phyloP scores from a whole-genome alignment of 1,284 basidiomycete species.

The Moesziomyces sp. region DNA sequence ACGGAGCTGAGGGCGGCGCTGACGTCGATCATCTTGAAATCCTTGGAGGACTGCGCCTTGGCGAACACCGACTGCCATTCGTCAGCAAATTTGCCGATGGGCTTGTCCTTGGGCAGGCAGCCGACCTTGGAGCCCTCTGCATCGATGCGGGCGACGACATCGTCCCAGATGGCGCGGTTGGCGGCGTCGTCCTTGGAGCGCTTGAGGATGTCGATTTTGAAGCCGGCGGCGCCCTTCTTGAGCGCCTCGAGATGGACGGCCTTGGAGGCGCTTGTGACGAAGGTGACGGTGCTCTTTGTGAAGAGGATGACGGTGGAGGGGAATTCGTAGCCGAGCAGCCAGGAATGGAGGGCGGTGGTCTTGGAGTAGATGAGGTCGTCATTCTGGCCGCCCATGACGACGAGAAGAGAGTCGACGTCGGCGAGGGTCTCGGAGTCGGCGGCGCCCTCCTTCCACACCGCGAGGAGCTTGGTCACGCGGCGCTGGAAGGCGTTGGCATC shows the following conservation, averaged over 20 bases:
- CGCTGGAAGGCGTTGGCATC: slow-evolving; percentile 51
- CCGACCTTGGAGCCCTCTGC: slow-evolving; percentile 44
- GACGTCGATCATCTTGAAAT: slow-evolving; percentile 81
- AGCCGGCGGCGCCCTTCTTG: slow-evolving; percentile 36
- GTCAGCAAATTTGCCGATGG: slow-evolving; percentile 80
- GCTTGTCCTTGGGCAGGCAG: slow-evolving; percentile 79
- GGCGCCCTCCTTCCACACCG: slow-evolving; percentile 44
- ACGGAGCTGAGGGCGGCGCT: slow-evolving; percentile 79
- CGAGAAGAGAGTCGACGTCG: slow-evolving; percentile 45
- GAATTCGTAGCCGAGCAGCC: slow-evolving; percentile 95
- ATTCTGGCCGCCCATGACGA: slow-evolving; percentile 51
- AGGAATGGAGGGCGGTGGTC: slow-evolving; percentile 72
- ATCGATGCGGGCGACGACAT: slow-evolving; percentile 47
- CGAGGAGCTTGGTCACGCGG: slow-evolving; percentile 41
- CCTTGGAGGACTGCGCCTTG: slow-evolving; percentile 50
- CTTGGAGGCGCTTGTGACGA: slow-evolving; percentile 89
- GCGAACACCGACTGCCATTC: slow-evolving; percentile 76
- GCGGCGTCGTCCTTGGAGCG: slow-evolving; percentile 68
- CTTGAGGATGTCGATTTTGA: slow-evolving; percentile 67
- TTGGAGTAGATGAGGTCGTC: slow-evolving; percentile 56
- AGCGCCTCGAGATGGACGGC: slow-evolving; percentile 59
- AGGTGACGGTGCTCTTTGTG: slow-evolving; percentile 76
- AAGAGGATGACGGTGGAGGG: slow-evolving; percentile 90
- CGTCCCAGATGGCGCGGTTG: slow-evolving; percentile 67
- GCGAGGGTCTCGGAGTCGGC: slow-evolving; percentile 35